Base-by-base conservation (phyloP, 495 filamentous ascomycete genomes). In the Tuber aestivum region DNA sequence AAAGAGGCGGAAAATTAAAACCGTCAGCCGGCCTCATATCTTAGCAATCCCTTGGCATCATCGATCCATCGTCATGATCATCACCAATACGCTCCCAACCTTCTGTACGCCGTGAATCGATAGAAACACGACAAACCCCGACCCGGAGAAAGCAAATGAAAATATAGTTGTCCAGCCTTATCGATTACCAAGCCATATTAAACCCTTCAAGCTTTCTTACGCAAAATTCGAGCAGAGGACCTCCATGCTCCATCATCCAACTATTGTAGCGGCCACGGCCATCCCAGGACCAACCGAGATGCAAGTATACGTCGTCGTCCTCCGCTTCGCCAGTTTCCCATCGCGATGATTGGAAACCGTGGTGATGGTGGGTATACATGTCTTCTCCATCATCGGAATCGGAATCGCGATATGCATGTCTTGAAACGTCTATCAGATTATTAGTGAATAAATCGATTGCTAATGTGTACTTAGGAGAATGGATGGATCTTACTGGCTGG, bases 321-420 rank as follows among this genome's bases (percentile, higher is more conserved):
- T 79, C 78, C 70, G 76, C 41, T 20, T 79, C 78, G 48, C 79
- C 78, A n/a, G 72, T 77, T 16, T 79, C 76, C 78, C 77, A 79
- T 32, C 78, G 76, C 8, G 56, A 35, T 18, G 56, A 65, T 16
- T 65, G 56, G 27, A 35, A 65, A 7, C 56, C 27, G 35, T 65
- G 56, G 56, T 65, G 56, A 35, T 65, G 56, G 56, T 65, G 56
- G 56, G 56, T 35, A 35, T 65, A 65, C 56, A 65, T 65, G 75
- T 75, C 74, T 68, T 68, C 41, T 41, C 70, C 77, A 41, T 82
- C 81, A 40, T 76, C 73, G 45, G 72, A 78, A 21, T 72, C 74
- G 69, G 81, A 76, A 27, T 82, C 80, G 74, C 80, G 76, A 56
- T 82, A 82, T 65, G 81, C 77, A 38, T 82, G 81, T 68, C 81